Evolutionary conservation across 2,329 filamentous ascomycete genomes (phyloP).

Genomic region (Nothophoma quercina): DNA sequence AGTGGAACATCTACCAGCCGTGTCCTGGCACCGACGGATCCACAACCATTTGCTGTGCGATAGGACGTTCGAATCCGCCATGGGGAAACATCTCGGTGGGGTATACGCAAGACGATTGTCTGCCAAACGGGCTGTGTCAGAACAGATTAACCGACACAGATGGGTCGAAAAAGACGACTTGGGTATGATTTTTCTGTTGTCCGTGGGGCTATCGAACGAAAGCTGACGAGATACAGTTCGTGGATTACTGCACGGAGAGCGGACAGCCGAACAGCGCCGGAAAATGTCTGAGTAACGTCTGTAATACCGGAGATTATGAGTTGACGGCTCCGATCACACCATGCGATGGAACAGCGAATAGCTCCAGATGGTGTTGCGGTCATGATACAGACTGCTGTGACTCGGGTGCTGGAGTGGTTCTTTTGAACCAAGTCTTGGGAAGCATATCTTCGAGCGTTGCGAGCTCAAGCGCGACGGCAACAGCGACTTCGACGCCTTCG

Average conservation of each 20-base stretch:
- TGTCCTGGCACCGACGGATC: constrained; percentile 2
- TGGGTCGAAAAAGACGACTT: constrained; percentile 3
- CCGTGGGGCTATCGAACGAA: no score
- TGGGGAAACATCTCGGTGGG: constrained; percentile 3
- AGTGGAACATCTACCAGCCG: constrained; percentile 10
- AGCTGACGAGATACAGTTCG: no score
- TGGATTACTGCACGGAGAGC: no score
- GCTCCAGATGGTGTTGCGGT: constrained; percentile 10
- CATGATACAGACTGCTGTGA: constrained; percentile 1
- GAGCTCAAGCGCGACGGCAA: neutral
- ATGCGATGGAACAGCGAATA: neutral
- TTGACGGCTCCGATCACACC: neutral
- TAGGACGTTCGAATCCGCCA: neutral
- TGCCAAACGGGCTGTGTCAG: constrained; percentile 11
- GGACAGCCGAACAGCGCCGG: no score
- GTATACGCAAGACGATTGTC: constrained; percentile 5
- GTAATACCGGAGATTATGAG: no score
- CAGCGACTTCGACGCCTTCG: neutral
- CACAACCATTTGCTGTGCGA: constrained; percentile 6
- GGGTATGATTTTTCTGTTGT: no score
- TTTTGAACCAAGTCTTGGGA: constrained; percentile 4
- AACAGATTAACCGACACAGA: constrained; percentile 8
- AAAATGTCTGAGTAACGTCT: no score
- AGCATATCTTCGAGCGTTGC: constrained; percentile 6
- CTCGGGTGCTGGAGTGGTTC: neutral